These are phyloP conservation scores for Leptodontidium sp. DNA, from an alignment of 2,329 filamentous ascomycete species.

Conservation along the genomic window DNA sequence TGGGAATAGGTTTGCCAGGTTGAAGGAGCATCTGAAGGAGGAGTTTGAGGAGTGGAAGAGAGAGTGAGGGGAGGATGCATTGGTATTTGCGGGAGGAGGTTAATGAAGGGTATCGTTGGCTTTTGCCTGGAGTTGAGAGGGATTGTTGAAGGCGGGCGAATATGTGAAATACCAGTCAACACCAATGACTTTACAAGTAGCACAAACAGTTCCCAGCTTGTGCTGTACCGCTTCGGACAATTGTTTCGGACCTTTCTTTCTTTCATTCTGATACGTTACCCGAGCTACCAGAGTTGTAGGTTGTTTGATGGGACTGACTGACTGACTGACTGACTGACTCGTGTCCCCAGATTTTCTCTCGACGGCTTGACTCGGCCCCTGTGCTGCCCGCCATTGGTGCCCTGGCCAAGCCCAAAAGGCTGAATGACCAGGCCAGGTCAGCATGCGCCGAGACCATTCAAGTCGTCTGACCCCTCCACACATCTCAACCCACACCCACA, in stretches of 20 bases:
- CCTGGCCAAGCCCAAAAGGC: not conserved
- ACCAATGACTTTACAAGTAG: not conserved
- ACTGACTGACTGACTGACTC: not conserved
- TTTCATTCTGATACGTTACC: no score
- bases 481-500: not conserved
- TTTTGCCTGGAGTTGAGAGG: not conserved
- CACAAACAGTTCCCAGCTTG: not conserved
- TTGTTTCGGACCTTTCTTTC: not conserved
- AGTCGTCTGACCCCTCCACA: constrained; percentile 17
- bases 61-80: constrained; percentile 45
- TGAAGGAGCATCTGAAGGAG: constrained; percentile 78
- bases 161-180: not conserved
- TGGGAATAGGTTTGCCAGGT: constrained; percentile 72
- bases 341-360: not conserved
- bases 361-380: constrained; percentile 10
- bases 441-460: constrained; percentile 1
- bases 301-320: not conserved
- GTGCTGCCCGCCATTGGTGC: not conserved
- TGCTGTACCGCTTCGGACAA: not conserved
- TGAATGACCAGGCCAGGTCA: not conserved
- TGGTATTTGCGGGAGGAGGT: not conserved
- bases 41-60: constrained; percentile 82
- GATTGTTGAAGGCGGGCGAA: not conserved
- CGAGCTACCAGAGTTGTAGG: no score
- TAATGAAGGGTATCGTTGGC: not conserved